Base-by-base conservation (phyloP, 2,329 filamentous ascomycete species). In the Aureobasidium sp. region DNA sequence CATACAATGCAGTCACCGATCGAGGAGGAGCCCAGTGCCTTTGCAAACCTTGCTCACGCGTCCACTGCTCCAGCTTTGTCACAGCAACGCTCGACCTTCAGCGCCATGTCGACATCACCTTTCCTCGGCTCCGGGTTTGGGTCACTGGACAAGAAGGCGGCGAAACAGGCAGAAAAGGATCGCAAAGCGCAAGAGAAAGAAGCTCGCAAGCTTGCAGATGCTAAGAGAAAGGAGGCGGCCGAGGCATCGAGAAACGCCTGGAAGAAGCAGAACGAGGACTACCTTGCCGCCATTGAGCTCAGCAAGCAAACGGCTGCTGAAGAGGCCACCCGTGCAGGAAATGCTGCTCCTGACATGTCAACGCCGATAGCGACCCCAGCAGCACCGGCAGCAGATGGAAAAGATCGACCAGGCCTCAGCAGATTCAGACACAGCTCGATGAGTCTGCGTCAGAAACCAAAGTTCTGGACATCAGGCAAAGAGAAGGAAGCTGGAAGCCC, bases 401-500 rank as follows among this genome's bases (percentile, higher is more conserved):
- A 48, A 29, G n/a, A 68, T 62, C 53, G 64, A 64, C 50, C 65
- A 66, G 24, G 61, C 19, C 61, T 63, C 49, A 73, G 70, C 72
- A 56, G 74, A 48, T 85, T 89, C 66, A 83, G 86, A 67, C 66
- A 86, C 60, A 85, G 85, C 11, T 90, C 87, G 72, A 93, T 90
- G 77, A 91, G 89, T 65, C 82, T 96, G 77, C 84, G 89, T 53
- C 84, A 87, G 65, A 90, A 88, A 73, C 88, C 89, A 67, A 86
- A 90, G 69, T 83, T 82, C 35, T 88, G 89, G 69, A 35, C 53
- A 9, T 53, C 52, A 15, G 53, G 53, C 53, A 75, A 87, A 40
- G 78, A 80, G 67, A 84, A 83, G 64, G 80, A 83, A 64, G 80
- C 75, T 67, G 60, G 14, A 35, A 61, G 59, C 69, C 70, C 52